Conservation (phyloP, 441 rosid species). For the Francoa sonchifolia region DNA sequence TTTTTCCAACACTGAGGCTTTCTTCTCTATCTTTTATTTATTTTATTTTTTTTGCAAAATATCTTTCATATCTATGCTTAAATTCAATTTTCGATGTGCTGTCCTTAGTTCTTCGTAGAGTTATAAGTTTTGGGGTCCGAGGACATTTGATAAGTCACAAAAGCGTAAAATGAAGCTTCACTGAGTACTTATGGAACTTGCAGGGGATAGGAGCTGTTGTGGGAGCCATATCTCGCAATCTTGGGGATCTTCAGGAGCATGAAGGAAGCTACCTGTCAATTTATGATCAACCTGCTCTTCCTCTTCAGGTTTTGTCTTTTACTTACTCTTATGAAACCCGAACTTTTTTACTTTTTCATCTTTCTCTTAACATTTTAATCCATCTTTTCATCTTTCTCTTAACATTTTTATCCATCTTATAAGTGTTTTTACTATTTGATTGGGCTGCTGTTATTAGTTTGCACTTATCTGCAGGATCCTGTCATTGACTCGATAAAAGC, state of each 20-base stretch:
- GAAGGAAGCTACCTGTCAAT: slow-evolving; percentile 92
- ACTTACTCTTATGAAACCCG: slow-evolving; percentile 3
- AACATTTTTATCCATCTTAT: too few relatives aligned
- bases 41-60: too few relatives aligned
- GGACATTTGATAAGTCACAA: too few relatives aligned
- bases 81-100: too few relatives aligned
- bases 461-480: slow-evolving; percentile 50
- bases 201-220: slow-evolving; percentile 97
- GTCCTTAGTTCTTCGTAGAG: too few relatives aligned
- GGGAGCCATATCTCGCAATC: slow-evolving; percentile 95
- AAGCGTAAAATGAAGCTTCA: slow-evolving; percentile 12
- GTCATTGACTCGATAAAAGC: slow-evolving; percentile 67
- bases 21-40: too few relatives aligned
- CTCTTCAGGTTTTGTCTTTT: slow-evolving; percentile 38
- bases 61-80: slow-evolving; percentile 4
- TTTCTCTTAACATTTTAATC: background rate
- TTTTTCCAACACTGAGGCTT: slow-evolving; percentile 6
- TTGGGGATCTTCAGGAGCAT: slow-evolving; percentile 91
- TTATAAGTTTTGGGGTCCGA: slow-evolving; percentile 2
- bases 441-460: background rate
- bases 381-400: background rate
- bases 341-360: slow-evolving; percentile 2
- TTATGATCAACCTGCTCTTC: slow-evolving; percentile 82
- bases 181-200: slow-evolving; percentile 10
- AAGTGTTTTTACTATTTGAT: too few relatives aligned